Conservation (phyloP, 2,329 filamentous ascomycete species). For the Pyrenophora teres region DNA sequence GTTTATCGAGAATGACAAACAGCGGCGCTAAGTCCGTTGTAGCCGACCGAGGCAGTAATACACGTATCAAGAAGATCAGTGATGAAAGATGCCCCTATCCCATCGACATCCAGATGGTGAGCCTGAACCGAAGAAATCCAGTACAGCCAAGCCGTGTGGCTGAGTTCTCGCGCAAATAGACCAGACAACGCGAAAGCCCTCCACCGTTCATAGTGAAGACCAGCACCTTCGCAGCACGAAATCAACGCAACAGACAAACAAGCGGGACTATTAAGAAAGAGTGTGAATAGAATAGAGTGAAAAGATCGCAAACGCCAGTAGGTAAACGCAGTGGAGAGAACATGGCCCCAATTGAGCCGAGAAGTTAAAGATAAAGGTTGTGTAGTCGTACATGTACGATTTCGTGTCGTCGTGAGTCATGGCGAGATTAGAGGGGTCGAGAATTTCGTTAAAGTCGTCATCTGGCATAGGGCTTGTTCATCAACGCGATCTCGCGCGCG, state of each 20-base stretch:
- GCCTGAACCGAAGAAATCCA: constrained; percentile 17
- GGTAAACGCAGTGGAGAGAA: constrained; percentile 10
- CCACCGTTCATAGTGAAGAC: constrained; percentile 5
- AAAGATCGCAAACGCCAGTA: constrained; percentile 10
- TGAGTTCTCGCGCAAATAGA: constrained; percentile 11
- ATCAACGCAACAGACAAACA: constrained; percentile 1
- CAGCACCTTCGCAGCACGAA: constrained; percentile 4
- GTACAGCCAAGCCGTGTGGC: constrained; percentile 22
- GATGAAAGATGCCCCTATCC: constrained; percentile 1
- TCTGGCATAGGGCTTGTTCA: constrained; percentile 92
- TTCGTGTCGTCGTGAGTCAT: constrained; percentile 30
- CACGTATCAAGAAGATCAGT: constrained; percentile 18
- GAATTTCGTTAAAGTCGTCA: constrained; percentile 44
- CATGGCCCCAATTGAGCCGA: constrained; percentile 10
- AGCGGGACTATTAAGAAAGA: constrained; percentile 9
- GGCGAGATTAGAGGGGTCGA: constrained; percentile 13
- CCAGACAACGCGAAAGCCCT: constrained; percentile 4
- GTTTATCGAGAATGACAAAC: constrained; percentile 1
- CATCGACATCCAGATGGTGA: constrained; percentile 12
- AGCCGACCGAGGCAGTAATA: constrained; percentile 21
- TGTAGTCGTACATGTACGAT: constrained; percentile 28
- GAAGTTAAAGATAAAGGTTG: constrained; percentile 10
- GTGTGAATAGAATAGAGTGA: neutral
- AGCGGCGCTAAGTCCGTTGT: constrained; percentile 6
- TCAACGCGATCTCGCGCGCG: constrained; percentile 84